These are phyloP conservation scores for Rostrohypoxylon terebratum DNA, from an alignment of 495 filamentous ascomycete species.

Conservation along the genomic window DNA sequence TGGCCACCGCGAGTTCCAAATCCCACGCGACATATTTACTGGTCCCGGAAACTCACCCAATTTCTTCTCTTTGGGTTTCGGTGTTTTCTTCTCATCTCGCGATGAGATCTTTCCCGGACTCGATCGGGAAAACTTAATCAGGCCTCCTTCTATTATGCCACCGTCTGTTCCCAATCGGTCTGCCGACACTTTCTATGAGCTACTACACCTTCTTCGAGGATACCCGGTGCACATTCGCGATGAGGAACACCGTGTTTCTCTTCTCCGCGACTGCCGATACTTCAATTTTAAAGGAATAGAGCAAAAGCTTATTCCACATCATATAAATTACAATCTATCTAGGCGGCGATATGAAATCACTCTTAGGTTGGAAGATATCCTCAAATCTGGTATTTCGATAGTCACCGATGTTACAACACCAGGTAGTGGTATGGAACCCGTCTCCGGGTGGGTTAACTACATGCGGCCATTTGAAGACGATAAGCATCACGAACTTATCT, in stretches of 20 bases:
- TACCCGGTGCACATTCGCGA: constrained; percentile 84
- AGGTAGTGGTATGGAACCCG: constrained; percentile 42
- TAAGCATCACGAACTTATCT: constrained; percentile 74
- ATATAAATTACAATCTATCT: constrained; percentile 79
- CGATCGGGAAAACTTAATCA: constrained; percentile 80
- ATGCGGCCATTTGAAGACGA: constrained; percentile 86
- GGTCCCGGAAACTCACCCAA: constrained; percentile 89
- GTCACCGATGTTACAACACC: constrained; percentile 55
- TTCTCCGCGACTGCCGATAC: constrained; percentile 90
- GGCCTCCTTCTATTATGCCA: constrained; percentile 87
- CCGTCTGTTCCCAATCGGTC: constrained; percentile 83
- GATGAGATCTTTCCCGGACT: constrained; percentile 88
- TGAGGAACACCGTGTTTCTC: constrained; percentile 79
- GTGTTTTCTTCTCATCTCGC: constrained; percentile 85
- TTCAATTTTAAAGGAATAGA: constrained; percentile 93
- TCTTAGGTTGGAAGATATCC: constrained; percentile 84
- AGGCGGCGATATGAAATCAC: constrained; percentile 78
- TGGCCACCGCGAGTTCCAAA: constrained; percentile 85
- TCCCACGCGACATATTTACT: constrained; percentile 89
- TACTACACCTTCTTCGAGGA: constrained; percentile 88
- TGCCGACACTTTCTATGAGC: constrained; percentile 81
- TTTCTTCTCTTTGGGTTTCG: constrained; percentile 95
- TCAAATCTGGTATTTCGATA: constrained; percentile 83
- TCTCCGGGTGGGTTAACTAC: constrained; percentile 77
- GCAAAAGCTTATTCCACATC: constrained; percentile 84